phyloP scores from a whole-genome alignment of 306 rosid genomes.

The Canavalia gladiata region DNA sequence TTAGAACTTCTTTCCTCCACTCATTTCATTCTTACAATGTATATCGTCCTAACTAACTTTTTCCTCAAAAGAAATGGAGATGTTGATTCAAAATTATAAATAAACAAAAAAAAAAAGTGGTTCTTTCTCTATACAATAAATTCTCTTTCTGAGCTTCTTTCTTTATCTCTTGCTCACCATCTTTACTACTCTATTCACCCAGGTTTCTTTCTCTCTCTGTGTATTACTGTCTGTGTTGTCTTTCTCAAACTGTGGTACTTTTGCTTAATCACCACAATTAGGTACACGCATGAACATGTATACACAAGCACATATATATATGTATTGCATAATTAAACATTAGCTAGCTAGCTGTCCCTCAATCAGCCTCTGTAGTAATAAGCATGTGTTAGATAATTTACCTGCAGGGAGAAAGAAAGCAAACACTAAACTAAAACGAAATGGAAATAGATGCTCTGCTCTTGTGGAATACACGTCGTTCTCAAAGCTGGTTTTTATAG shows the following conservation, averaged over 20 bases:
- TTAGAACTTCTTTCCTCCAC: constrained; percentile 37
- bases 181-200: constrained; percentile 1
- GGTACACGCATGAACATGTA: background rate
- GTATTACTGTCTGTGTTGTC: background rate
- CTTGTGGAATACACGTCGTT: constrained; percentile 1
- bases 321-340: background rate
- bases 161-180: background rate
- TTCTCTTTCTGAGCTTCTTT: background rate
- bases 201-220: background rate
- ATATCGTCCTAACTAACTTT: background rate
- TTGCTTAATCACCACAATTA: background rate
- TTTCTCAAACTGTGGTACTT: constrained; percentile 19
- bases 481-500: background rate
- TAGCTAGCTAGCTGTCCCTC: background rate
- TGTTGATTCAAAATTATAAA: no score
- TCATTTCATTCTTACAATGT: background rate
- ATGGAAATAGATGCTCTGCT: background rate
- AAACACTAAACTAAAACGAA: background rate
- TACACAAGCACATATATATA: background rate
- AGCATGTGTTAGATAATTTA: background rate
- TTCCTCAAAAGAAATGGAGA: background rate
- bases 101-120: background rate
- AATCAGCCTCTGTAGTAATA: background rate
- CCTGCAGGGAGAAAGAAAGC: background rate
- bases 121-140: background rate